These are phyloP conservation scores for Hamamelis virginiana DNA, from an alignment of 164 flowering plant genomes.

Conservation along the genomic window DNA sequence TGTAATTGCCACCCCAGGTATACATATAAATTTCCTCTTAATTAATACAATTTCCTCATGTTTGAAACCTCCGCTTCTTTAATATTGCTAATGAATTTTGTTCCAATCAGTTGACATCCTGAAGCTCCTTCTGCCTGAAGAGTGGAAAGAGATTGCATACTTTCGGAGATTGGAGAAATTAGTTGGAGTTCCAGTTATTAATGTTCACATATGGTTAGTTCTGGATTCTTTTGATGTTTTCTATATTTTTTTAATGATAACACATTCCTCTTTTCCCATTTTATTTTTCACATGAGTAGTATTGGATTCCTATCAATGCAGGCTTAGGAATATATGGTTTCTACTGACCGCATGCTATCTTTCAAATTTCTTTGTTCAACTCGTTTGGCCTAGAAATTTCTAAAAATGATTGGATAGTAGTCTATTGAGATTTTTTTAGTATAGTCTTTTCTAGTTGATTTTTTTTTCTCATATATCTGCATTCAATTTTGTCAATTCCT, in stretches of 20 bases:
- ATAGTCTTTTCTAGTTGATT: no score
- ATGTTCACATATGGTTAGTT: slow-evolving; percentile 95
- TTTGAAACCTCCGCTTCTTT: slow-evolving; percentile 4
- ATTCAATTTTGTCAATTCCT: no score
- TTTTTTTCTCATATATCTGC: no score
- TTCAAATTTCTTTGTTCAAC: no score
- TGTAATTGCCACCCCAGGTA: slow-evolving; percentile 95
- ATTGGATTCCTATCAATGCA: no score
- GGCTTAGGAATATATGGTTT: no score
- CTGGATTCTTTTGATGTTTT: slow-evolving; percentile 6
- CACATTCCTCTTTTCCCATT: neutral
- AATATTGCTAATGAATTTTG: slow-evolving; percentile 10
- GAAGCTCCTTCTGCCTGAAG: slow-evolving; percentile 87
- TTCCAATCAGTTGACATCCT: slow-evolving; percentile 75
- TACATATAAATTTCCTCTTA: neutral
- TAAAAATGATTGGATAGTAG: no score
- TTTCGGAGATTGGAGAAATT: slow-evolving; percentile 86
- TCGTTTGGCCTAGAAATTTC: no score
- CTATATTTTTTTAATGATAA: neutral
- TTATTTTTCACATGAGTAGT: neutral
- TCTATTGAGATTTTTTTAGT: no score
- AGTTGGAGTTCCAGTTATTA: slow-evolving; percentile 97
- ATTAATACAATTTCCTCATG: neutral
- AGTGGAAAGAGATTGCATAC: slow-evolving; percentile 81
- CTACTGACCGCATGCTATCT: no score